Evolutionary conservation across 495 filamentous ascomycete species (phyloP), one percentile per base, ranked within the genome.

Genomic region (Ramalina peruviana): DNA sequence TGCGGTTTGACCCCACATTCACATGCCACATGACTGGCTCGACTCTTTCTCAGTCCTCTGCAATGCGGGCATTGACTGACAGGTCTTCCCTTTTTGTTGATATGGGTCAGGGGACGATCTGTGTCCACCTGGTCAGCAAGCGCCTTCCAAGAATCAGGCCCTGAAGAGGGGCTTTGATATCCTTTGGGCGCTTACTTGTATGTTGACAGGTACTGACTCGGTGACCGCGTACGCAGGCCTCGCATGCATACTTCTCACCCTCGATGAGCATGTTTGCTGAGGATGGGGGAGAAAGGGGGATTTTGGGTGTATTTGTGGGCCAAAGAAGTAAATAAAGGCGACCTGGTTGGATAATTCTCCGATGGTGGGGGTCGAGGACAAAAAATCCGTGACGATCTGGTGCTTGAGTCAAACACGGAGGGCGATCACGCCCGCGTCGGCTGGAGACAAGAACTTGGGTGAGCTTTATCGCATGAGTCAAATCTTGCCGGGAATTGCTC

Each of bases 41-140:
- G 86, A 65, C 89, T 92, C 76, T 97, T 97, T 77, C 92, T 88
- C 72, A 94, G 85, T 56, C 83, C 78, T 67, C 92, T 89, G 68
- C 92, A 99, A 72, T 97, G 92, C 60, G 85, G 75, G 67, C 92
- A 99, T 83, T 99, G 92, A 66, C 90, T 94, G 60, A 97, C 90
- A 57, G 92, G 92, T 58, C 92, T 85, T 66, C 92, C 92, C 68
- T 99, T 97, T 69, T 94, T 95, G 71, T 92, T 92, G 75, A 97
- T 95, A 65, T 92, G 92, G 63, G 83, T 81, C 53, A 99, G 79
- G 55, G 84, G 85, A 58, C 92, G 86, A 67, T 96, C 92, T 96
- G 59, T 53, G 27, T 63, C 54, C 51, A 27, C 52, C 15, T 48
- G 60, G 63, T 64, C 60, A 69, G 60, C 38, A 56, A 40, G 36